Base-by-base conservation (phyloP, 208 protist species). In the Crithidia brevicula region DNA sequence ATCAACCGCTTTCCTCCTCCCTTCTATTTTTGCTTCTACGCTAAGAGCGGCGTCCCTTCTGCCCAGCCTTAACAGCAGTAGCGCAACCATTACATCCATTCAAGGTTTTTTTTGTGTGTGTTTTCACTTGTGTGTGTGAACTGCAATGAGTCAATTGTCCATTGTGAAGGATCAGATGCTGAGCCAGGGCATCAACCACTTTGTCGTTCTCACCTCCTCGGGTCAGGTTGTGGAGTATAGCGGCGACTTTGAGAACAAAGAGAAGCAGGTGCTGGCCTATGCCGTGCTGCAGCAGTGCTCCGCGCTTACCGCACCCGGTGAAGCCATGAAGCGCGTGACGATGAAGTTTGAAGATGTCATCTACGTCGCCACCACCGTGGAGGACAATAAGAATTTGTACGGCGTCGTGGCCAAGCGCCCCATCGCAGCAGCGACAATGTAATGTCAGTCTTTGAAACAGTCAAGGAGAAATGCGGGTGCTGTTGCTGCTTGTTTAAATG, bases 151-250 rank as follows among this genome's bases (percentile, higher is more conserved):
- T n/a, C 81, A 91, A 63, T 31, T 88, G 9, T 74, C 60, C 45
- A 82, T 83, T 58, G 76, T 96, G 38, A 94, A 94, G 66, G 92
- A 96, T 51, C 87, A 91, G 40, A 81, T 96, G 45, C 81, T 93
- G 9, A 90, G 85, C 46, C 82, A 92, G 47, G 85, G 86, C n/a
- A 76, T 82, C 28, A 95, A 93, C 31, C 81, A 95, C 65, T 96
- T 93, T 59, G 82, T 92, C 4, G 85, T 96, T 25, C 74, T 95
- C 20, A 81, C 86, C 13, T 75, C 79, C 7, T 57, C 77, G 7
- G 88, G 92, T 2, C 69, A 85, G 15, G 86, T 95, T 1, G 63
- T 94, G 20, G 87, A 93, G 34, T 84, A 72, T 43, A 89, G 86
- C 61, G 92, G 92, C 1, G 87, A 94, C 49, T 96, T 96, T 59